Evolutionary conservation across 345 rosid genomes (phyloP), one percentile per base, ranked within the genome.

Genomic region (Gossypium australe): DNA sequence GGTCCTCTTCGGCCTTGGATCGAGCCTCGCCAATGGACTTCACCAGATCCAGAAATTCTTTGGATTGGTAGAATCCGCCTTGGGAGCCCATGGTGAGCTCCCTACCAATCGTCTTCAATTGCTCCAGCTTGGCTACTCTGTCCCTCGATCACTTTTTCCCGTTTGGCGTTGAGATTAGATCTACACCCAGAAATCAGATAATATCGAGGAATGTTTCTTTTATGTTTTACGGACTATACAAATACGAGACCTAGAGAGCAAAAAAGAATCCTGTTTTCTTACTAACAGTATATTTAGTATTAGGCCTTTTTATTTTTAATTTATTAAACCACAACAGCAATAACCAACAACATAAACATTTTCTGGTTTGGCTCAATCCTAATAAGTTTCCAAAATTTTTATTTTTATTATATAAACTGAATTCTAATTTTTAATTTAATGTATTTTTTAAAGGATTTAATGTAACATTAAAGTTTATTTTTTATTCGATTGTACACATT

Each of bases 61-160:
- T 93, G 71, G 99, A 91, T 75, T 95, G 97, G n/a, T 97, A 95
- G 75, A 95, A 91, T 3, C 98, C 97, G 47, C 99, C 98, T 73
- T 93, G 97, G 59, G 99, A 95, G 69, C 98, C 94, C 97, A 93
- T 95, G 65, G 97, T 97, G 49, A 95, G 91, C 97, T 93, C 99
- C 86, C 99, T 81, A 7, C 99, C 98, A 60, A 95, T 95, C 63
- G 96, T 93, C 86, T 95, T 95, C 9, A 95, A 81, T 80, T 95
- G 99, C 91, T 93, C 98, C 99, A 95, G 83, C 74, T 79, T 82
- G 38, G 70, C 27, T 47, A 45, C 53, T 20, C 20, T 57, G 10
- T 7, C n/a, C 67, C 57, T 62, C 18, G 27, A 16, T 71, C 48
- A 34, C 14, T 10, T 38, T 10, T 55, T 4, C n/a, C 3, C 48